phyloP scores from a whole-genome alignment of 1,139 yeast species.

The Candida labiduridarum region DNA sequence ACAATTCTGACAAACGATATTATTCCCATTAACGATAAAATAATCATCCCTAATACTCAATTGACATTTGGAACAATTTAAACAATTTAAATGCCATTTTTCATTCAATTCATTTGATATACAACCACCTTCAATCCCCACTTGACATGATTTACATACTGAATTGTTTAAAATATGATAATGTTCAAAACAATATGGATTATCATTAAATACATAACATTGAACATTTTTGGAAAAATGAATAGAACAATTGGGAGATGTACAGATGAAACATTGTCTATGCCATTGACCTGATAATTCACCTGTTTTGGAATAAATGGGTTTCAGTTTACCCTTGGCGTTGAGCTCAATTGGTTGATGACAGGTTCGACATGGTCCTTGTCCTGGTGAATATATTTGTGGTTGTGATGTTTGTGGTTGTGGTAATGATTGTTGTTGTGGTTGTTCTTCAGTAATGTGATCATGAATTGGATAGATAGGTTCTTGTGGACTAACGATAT shows the following conservation, averaged over 20 bases:
- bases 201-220: conserved; percentile 78
- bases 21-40: conserved; percentile 48
- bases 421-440: not conserved
- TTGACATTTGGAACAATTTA: conserved; percentile 58
- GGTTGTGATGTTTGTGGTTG: not conserved
- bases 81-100: conserved; percentile 67
- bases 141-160: conserved; percentile 67
- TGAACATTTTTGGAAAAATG: conserved; percentile 62
- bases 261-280: conserved; percentile 77
- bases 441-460: not conserved
- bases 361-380: conserved; percentile 78
- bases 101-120: conserved; percentile 72
- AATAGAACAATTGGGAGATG: conserved; percentile 50
- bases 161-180: conserved; percentile 80
- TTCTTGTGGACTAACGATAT: not conserved
- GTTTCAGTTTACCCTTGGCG: conserved; percentile 45
- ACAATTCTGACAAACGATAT: conserved; percentile 41
- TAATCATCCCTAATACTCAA: conserved; percentile 55
- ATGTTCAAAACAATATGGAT: conserved; percentile 81
- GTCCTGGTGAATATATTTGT: conserved; percentile 51
- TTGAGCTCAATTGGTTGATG: conserved; percentile 44
- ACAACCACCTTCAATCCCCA: conserved; percentile 90
- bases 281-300: conserved; percentile 96
- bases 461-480: not conserved
- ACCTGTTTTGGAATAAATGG: conserved; percentile 76